Percentiles rank a stretch among this genome's conserved stretches.
Conservation (phyloP, 768 basidiomycete genomes). For the Termitomyces sp. region DNA sequence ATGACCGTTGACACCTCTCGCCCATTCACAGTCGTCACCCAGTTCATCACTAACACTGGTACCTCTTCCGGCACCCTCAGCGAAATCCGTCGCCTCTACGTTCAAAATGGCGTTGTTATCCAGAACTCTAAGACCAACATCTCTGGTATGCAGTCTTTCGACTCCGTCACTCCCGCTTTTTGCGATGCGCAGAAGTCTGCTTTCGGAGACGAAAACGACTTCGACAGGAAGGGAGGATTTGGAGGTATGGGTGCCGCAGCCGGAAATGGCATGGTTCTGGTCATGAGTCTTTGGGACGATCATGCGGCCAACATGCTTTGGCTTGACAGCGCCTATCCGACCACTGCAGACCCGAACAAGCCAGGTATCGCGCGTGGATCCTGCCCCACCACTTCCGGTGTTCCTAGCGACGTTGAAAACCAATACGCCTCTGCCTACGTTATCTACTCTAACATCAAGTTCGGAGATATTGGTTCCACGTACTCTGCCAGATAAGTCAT, state of each 20-base stretch:
- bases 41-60: slow-evolving; percentile 45
- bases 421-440: neutral
- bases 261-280: slow-evolving; percentile 36
- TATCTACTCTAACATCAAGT: neutral
- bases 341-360: slow-evolving; percentile 1
- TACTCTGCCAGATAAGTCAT: neutral
- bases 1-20: slow-evolving; percentile 43
- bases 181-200: slow-evolving; percentile 37
- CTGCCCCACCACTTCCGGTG: neutral
- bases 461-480: neutral
- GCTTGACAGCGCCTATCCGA: slow-evolving; percentile 26
- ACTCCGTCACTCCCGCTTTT: slow-evolving; percentile 44
- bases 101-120: slow-evolving; percentile 30
- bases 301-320: slow-evolving; percentile 25
- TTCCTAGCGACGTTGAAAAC: neutral
- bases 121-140: slow-evolving; percentile 42
- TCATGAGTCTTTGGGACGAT: slow-evolving; percentile 38
- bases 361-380: neutral
- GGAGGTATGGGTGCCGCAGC: slow-evolving; percentile 33
- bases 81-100: slow-evolving; percentile 43
- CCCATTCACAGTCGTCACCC: slow-evolving; percentile 53
- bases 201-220: slow-evolving; percentile 22
- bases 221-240: slow-evolving; percentile 7
- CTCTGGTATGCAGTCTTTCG: slow-evolving; percentile 30
- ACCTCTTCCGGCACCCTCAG: slow-evolving; percentile 41